Evolutionary conservation across 164 flowering plant species (phyloP).

Genomic region (Brasenia schreberi): DNA sequence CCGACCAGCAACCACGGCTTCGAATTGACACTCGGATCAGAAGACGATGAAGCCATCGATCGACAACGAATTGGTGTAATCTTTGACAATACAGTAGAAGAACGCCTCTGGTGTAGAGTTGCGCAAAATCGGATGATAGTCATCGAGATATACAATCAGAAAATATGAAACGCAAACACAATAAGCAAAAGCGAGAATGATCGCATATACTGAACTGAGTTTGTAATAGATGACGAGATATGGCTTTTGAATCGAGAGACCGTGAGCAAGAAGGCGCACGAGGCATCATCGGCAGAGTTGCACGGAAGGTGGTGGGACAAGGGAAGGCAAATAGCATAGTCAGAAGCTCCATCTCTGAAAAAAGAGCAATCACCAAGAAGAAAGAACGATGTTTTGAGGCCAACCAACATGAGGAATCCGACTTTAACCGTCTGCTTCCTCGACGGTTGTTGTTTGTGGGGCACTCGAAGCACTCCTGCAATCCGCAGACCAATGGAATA

Average conservation of each 20-base stretch:
- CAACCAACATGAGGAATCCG: neutral
- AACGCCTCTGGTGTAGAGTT: neutral
- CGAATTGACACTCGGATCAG: conserved; percentile 4
- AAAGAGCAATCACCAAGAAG: neutral
- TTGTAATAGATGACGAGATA: neutral
- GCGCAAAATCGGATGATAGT: neutral
- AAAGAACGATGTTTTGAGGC: neutral
- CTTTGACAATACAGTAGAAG: neutral
- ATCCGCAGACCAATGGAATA: too few relatives aligned
- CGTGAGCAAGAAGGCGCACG: neutral
- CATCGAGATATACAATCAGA: neutral
- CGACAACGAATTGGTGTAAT: neutral
- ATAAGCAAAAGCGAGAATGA: neutral
- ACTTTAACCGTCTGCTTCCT: too few relatives aligned
- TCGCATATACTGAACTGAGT: neutral
- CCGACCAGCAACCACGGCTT: conserved; percentile 80
- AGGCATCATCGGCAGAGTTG: neutral
- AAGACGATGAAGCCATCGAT: neutral
- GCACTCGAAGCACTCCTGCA: too few relatives aligned
- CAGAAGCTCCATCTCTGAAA: neutral
- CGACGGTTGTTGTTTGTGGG: too few relatives aligned
- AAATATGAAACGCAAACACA: neutral
- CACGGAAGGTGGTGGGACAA: neutral
- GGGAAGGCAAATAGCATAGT: neutral
- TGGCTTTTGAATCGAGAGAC: neutral